Percentiles rank a stretch among this genome's conserved stretches.
Evolutionary conservation across 495 filamentous ascomycete genomes (phyloP).

Genomic region (Penicillium goetzii): DNA sequence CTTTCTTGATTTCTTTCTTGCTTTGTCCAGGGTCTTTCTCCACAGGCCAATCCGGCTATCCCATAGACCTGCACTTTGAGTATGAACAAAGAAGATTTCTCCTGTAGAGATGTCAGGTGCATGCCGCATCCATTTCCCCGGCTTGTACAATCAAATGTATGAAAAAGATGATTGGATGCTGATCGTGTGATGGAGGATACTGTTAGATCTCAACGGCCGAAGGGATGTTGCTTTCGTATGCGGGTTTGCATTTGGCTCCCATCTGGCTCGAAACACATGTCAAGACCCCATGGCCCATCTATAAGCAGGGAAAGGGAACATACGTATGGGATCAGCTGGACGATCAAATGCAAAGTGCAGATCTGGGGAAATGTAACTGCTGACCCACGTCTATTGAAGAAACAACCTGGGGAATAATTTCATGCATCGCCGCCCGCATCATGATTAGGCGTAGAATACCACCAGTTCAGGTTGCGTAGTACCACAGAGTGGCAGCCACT

Average conservation of each 20-base stretch:
- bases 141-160: neutral
- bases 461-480: neutral
- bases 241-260: neutral
- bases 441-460: neutral
- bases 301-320: neutral
- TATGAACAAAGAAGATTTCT: neutral
- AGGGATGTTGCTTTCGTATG: neutral
- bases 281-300: neutral
- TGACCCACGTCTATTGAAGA: neutral
- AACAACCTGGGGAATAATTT: neutral
- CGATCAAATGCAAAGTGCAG: neutral
- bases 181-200: neutral
- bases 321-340: neutral
- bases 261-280: neutral
- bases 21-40: neutral
- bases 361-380: neutral
- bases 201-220: neutral
- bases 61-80: neutral
- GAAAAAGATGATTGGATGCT: neutral
- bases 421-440: neutral
- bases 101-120: neutral
- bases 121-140: neutral
- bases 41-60: neutral
- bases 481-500: neutral
- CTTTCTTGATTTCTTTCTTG: neutral